phyloP scores from a whole-genome alignment of 1,284 basidiomycete species.

The Moesziomyces parantarcticus region DNA sequence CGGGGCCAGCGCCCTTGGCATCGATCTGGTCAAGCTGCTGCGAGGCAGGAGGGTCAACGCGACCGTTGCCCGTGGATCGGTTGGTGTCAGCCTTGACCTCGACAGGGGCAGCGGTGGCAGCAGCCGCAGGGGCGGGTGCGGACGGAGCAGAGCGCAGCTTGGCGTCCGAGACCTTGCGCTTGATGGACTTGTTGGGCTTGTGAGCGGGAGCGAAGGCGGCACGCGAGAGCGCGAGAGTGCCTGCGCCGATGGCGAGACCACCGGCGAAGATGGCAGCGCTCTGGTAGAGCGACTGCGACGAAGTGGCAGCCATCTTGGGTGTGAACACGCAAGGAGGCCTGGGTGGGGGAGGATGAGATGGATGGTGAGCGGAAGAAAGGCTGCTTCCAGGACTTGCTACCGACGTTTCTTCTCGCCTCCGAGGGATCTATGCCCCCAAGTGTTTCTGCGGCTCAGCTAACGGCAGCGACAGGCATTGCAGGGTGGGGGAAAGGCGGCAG shows the following conservation, averaged over 20 bases:
- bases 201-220: conserved; percentile 56
- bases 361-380: conserved; percentile 1
- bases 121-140: not conserved
- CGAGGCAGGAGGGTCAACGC: conserved; percentile 41
- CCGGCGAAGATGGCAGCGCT: conserved; percentile 63
- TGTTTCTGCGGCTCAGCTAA: no score
- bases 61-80: conserved; percentile 25
- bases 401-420: conserved; percentile 1
- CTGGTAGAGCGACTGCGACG: conserved; percentile 52
- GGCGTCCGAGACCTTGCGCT: conserved; percentile 53
- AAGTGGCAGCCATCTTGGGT: conserved; percentile 44
- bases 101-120: conserved; percentile 9
- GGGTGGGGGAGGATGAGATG: conserved; percentile 8
- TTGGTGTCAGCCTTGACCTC: conserved; percentile 27
- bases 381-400: not conserved
- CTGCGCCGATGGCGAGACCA: conserved; percentile 62
- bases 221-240: conserved; percentile 58
- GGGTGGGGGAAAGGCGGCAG: no score
- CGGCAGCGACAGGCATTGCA: no score
- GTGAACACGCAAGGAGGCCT: conserved; percentile 11
- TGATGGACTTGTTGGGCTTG: conserved; percentile 56
- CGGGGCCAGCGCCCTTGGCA: conserved; percentile 41
- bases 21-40: conserved; percentile 56
- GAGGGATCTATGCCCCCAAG: no score
- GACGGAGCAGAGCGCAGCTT: conserved; percentile 23